Evolutionary conservation across 805 yeast species (phyloP).

Genomic region (Maudiozyma saulgeensis): DNA sequence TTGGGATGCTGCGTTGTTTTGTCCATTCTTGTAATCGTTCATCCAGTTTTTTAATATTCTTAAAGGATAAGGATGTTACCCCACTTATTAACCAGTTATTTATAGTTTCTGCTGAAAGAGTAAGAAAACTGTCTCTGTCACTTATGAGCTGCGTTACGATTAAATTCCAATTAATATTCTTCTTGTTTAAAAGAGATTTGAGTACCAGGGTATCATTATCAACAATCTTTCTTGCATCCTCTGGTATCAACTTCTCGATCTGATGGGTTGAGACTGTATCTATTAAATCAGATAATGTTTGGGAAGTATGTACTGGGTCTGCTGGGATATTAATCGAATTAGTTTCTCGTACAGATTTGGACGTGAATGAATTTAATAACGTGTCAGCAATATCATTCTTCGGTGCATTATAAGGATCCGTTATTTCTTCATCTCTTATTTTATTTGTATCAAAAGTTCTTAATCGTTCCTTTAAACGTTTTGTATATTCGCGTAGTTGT

Average conservation of each 20-base stretch:
- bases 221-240: slow-evolving; percentile 12
- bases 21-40: slow-evolving; percentile 16
- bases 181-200: slow-evolving; percentile 14
- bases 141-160: slow-evolving; percentile 15
- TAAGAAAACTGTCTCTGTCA: slow-evolving; percentile 9
- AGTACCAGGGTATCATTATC: slow-evolving; percentile 17
- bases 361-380: background rate
- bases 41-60: slow-evolving; percentile 20
- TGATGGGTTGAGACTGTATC: slow-evolving; percentile 8
- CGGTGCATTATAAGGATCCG: background rate
- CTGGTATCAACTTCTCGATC: slow-evolving; percentile 15
- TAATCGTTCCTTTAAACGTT: slow-evolving; percentile 11
- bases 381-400: slow-evolving; percentile 2
- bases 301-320: background rate
- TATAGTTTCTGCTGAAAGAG: slow-evolving; percentile 5
- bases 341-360: background rate
- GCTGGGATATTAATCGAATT: too few relatives aligned
- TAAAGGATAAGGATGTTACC: slow-evolving; percentile 12
- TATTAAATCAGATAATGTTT: slow-evolving; percentile 14
- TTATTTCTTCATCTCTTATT: background rate
- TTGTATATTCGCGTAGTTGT: slow-evolving; percentile 23
- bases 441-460: background rate
- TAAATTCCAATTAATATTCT: slow-evolving; percentile 21
- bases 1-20: slow-evolving; percentile 6
- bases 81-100: slow-evolving; percentile 7